Evolutionary conservation across 2,329 filamentous ascomycete genomes (phyloP), one percentile per base, ranked within the genome.

Genomic region (Diaporthe batatas): DNA sequence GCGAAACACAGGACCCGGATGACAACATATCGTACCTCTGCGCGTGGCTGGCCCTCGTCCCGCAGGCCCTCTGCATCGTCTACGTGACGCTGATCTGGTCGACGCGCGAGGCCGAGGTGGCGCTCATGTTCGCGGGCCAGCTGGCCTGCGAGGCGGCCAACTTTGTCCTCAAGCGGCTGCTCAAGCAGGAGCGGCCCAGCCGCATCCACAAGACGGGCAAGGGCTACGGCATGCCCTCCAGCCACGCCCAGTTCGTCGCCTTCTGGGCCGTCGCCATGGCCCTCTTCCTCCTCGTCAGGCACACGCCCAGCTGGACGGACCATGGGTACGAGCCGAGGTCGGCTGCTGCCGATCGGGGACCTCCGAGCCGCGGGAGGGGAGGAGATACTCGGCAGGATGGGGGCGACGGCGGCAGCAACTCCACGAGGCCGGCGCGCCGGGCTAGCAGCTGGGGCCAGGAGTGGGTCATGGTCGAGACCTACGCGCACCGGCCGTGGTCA

Each of bases 141-240:
- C 90, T 98, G 82, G 91, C 88, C 67, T 98, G 96, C 85, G 97
- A 99, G 82, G 95, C 89, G 36, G 85, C 97, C 78, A 99, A 99
- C 83, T 98, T 97, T 82, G 84, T 87, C 4, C 86, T 99, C 64
- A 99, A 99, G 86, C 90, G 96, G 34, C 86, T 94, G 75, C 96
- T 99, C 81, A 96, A 96, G 80, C 94, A 98, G 82, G 94, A 98
- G 82, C 90, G 96, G 65, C 96, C 96, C 36, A 89, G 87, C 75
- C 92, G 92, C 90, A 92, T 86, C 87, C 91, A 95, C 79, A 90
- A 90, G 68, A 93, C 93, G 80, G 95, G 94, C 71, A 97, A 97
- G 82, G 96, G 96, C 76, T 99, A 99, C 80, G 97, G 96, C 78
- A 99, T 99, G 97, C 96, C 96, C 69, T 88, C 86, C 75, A 98